Conservation (phyloP, 1,284 basidiomycete species). For the Cryptococcus jaspeensis region DNA sequence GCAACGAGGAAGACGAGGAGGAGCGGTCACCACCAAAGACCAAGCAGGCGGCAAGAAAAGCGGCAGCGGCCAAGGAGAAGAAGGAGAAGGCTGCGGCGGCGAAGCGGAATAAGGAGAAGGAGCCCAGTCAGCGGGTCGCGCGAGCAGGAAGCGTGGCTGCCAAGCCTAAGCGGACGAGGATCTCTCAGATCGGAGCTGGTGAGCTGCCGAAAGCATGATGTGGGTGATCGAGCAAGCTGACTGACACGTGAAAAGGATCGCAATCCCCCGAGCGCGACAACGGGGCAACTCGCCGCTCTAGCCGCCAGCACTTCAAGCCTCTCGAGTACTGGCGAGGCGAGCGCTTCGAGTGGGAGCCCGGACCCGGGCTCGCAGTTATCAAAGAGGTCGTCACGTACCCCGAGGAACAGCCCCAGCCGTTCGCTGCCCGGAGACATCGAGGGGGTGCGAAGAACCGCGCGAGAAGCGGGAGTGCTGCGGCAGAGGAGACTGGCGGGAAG, state of each 20-base stretch:
- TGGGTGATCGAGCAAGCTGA: neutral
- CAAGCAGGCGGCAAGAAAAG: neutral
- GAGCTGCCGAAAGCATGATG: neutral
- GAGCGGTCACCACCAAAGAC: slow-evolving; percentile 7
- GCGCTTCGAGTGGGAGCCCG: slow-evolving; percentile 70
- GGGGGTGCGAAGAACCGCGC: slow-evolving; percentile 49
- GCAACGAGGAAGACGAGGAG: slow-evolving; percentile 11
- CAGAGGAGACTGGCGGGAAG: slow-evolving; percentile 6
- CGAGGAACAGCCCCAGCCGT: slow-evolving; percentile 61
- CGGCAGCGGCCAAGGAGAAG: neutral
- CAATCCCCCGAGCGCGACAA: slow-evolving; percentile 18
- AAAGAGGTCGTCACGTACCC: slow-evolving; percentile 70
- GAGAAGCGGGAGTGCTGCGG: slow-evolving; percentile 34
- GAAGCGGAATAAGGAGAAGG: slow-evolving; percentile 2
- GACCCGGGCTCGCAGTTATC: slow-evolving; percentile 70
- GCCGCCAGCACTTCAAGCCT: slow-evolving; percentile 69
- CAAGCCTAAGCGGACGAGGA: slow-evolving; percentile 23
- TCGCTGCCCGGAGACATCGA: slow-evolving; percentile 54
- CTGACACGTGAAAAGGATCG: neutral
- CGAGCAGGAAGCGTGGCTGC: slow-evolving; percentile 11
- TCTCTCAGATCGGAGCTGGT: slow-evolving; percentile 19
- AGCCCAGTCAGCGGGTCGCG: neutral
- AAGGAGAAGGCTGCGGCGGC: slow-evolving; percentile 16
- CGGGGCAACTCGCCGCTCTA: slow-evolving; percentile 63
- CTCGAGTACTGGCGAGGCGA: slow-evolving; percentile 94